Base-by-base conservation (phyloP, 805 yeast genomes). In the Teunomyces aglyptinius region DNA sequence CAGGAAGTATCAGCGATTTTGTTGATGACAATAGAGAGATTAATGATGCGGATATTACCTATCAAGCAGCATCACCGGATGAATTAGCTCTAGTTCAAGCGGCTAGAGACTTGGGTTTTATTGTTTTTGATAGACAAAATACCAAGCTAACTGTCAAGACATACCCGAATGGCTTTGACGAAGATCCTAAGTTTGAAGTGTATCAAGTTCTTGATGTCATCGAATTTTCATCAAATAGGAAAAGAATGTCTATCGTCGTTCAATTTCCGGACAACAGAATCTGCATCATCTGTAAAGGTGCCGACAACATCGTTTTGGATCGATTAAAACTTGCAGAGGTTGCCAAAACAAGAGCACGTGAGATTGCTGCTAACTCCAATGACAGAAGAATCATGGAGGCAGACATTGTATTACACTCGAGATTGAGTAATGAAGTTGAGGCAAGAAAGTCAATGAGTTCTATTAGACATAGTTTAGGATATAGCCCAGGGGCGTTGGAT, bases 31-130 rank as follows among this genome's bases (percentile, higher is more conserved):
- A 39, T 20, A 61, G 61, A 19, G 51, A 50, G 22, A 54, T 47
- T 12, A 50, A 46, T 11, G 52, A 43, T 11, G 47, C 45, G 6
- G 40, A 47, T 6, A 79, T 90, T 19, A 83, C 81, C 47, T 94
- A 94, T 57, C 97, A 92, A 61, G 89, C 98, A 0, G 83, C 98
- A 0, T 91, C 97, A 0, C 99, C 99, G 0, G 99, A 94, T 67
- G 99, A 94, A 63, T 67, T 91, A 42, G 99, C 99, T 0, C 70
- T 94, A 26, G 92, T 94, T 2, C 81, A 85, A 39, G 99, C 98
- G 1, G 99, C 99, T 0, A 77, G 96, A 54, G 99, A 94, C 60
- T 75, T 94, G 75, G 99, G 99, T 0, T 94, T 75, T 63, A 82
- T 91, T n/a, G 86, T 91, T 6, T 76, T 72, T 47, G 89, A 88